Evolutionary conservation across 2,329 filamentous ascomycete genomes (phyloP), one percentile per base, ranked within the genome.

Genomic region (Leptographium radiaticola): DNA sequence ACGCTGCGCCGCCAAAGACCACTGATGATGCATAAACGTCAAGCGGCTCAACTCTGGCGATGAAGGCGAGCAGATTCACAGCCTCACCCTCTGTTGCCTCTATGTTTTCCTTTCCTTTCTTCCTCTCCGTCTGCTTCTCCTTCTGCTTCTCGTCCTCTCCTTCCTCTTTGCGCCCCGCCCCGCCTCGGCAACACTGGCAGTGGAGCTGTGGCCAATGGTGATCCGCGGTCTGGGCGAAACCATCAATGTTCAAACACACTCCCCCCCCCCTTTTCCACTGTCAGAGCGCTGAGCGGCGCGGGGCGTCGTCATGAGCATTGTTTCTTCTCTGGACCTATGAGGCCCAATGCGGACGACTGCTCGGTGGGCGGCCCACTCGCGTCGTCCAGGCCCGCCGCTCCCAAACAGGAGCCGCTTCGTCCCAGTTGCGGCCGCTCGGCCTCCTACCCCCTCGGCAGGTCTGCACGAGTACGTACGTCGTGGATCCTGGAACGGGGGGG

Each of bases 341-440:
- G 9, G 6, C 34, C 34, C 25, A 25, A 5, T 36, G 6, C 34
- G 34, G 34, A 9, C 34, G 9, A 36, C 12, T 9, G 9, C 34
- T 13, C 2, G 4, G 34, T 36, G 9, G 34, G 9, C 34, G 34
- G 34, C 34, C 30, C 18, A 13, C 18, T 31, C 20, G 6, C 42
- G 11, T 20, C 42, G 25, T 31, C 34, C 10, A 10, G 51, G 15
- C 51, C 51, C 51, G 51, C 51, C 43, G 2, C 33, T 39, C 51
- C 51, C 39, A 52, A 52, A 52, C 51, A 52, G 45, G 20, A 52
- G 43, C 43, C 51, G 43, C 51, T 12, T 52, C 51, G 50, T 18
- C 49, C 11, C 25, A 25, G 25, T 9, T 20, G 3, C 2, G 18
- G 30, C 30, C 31, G 12, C 31, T 11, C 45, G 5, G 10, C 4